phyloP scores from a whole-genome alignment of 768 basidiomycete species.

The Hirschioporus abietinus region DNA sequence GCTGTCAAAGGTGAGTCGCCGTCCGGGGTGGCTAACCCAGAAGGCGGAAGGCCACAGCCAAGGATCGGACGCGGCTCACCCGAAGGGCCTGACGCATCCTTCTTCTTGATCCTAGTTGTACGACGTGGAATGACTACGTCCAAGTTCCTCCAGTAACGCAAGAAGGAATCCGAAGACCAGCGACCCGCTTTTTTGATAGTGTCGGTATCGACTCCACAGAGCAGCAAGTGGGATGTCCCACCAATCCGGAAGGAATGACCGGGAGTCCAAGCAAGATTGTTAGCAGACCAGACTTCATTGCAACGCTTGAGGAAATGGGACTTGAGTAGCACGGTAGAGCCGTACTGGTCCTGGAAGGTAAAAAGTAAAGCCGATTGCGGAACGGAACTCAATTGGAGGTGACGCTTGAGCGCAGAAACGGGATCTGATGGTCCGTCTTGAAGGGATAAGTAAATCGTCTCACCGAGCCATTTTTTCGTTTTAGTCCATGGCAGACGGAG shows the following conservation, averaged over 20 bases:
- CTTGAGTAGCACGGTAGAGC: not conserved
- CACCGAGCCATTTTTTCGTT: not conserved
- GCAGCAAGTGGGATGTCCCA: not conserved
- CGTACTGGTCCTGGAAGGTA: not conserved
- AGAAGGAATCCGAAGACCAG: not conserved
- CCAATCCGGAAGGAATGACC: slow-evolving; percentile 2
- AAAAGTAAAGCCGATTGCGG: slow-evolving; percentile 2
- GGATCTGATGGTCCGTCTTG: slow-evolving; percentile 14
- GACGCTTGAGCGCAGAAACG: slow-evolving; percentile 8
- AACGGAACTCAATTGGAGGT: slow-evolving; percentile 14
- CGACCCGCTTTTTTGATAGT: not conserved
- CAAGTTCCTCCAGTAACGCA: not conserved
- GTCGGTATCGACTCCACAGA: not conserved
- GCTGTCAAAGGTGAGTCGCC: not conserved
- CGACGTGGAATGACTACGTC: not conserved
- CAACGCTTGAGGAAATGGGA: not conserved
- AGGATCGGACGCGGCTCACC: not conserved
- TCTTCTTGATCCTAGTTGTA: not conserved
- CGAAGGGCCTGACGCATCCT: not conserved
- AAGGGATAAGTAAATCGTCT: not conserved
- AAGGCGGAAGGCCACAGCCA: not conserved
- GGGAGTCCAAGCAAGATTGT: not conserved
- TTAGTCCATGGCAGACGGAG: not conserved
- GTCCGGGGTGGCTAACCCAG: not conserved
- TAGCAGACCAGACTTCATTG: not conserved